Base-by-base conservation (phyloP, 2,329 filamentous ascomycete genomes). In the Hypoxylon sp. region DNA sequence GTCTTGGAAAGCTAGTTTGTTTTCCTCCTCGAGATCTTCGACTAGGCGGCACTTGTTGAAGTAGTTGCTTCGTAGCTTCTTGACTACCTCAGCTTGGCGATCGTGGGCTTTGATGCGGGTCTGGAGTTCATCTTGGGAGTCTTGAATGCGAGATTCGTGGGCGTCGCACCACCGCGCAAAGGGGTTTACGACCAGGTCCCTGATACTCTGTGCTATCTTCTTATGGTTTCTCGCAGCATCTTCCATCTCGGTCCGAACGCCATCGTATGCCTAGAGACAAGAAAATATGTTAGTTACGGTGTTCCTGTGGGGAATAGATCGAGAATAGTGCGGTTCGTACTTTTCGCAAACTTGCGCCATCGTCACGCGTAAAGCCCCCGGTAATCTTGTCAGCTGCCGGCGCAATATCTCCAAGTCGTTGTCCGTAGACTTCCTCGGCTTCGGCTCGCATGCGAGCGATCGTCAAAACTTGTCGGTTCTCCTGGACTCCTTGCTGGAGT, bases 1-100 rank as follows among this genome's bases (percentile, higher is more conserved):
- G 72, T 94, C 93, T 80, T 97, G 94, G 81, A 99, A 99, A 42
- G 94, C 96, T 61, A 99, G 87, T 82, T 99, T 98, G 80, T 98
- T 97, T 84, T 99, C 97, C 81, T 99, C 96, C 79, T 99, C 96
- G 67, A 98, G 83, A 78, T 99, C 96, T 79, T 99, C 97, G 6
- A 98, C 92, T 69, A 98, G 85, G 54, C 97, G 91, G 79, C 96
- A 99, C 82, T 98, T 99, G 85, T 98, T 99, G 87, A 98, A 98
- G 82, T 99, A 99, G 75, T 93, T 92, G 80, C 93, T 97, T 71
- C 96, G 90, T 74, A 98, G 88, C 82, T 98, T 98, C 86, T 94
- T 93, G 68, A 97, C 93, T 19, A 88, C 81, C 69, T 99, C 96
- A 65, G 92, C 91, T 80, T 99, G 97, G 73, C 92, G 93, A 78